Percentiles rank a stretch among this genome's conserved stretches.
Conservation (phyloP, 2,329 filamentous ascomycete species). For the Trichoderma endophyticum region DNA sequence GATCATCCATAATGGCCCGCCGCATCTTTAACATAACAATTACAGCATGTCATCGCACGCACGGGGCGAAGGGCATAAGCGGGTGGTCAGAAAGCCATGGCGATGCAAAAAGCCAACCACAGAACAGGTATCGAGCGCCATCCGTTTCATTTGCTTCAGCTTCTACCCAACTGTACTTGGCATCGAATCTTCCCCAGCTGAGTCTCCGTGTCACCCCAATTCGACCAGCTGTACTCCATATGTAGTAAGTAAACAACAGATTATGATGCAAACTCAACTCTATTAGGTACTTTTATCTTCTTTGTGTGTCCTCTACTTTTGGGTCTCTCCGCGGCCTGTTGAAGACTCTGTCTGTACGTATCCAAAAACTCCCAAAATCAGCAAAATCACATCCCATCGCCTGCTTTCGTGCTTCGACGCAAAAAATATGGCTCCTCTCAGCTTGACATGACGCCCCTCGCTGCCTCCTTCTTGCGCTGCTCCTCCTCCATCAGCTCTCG, state of each 20-base stretch:
- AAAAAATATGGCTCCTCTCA: background rate
- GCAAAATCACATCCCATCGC: background rate
- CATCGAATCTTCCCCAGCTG: background rate
- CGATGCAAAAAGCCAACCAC: background rate
- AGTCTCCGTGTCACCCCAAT: background rate
- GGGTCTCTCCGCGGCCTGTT: conserved; percentile 3
- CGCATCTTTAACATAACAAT: background rate
- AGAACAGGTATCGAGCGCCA: background rate
- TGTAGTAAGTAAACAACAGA: background rate
- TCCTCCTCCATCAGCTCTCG: conserved; percentile 62
- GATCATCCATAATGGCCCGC: conserved; percentile 3
- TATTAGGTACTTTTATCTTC: background rate
- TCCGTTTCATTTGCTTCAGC: background rate
- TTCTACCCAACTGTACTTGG: background rate
- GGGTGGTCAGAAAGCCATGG: background rate
- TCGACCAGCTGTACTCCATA: background rate
- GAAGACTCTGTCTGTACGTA: conserved; percentile 7
- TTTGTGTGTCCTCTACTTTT: background rate
- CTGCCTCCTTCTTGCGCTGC: conserved; percentile 41
- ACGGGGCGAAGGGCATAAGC: background rate
- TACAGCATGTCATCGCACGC: background rate
- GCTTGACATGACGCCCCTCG: conserved; percentile 8
- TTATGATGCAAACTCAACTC: background rate
- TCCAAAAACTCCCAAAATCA: conserved; percentile 1
- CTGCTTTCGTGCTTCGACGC: background rate